Percentiles rank a stretch among this genome's conserved stretches.
phyloP scores from a whole-genome alignment of 768 basidiomycete species.

The Suillus hirtellus region DNA sequence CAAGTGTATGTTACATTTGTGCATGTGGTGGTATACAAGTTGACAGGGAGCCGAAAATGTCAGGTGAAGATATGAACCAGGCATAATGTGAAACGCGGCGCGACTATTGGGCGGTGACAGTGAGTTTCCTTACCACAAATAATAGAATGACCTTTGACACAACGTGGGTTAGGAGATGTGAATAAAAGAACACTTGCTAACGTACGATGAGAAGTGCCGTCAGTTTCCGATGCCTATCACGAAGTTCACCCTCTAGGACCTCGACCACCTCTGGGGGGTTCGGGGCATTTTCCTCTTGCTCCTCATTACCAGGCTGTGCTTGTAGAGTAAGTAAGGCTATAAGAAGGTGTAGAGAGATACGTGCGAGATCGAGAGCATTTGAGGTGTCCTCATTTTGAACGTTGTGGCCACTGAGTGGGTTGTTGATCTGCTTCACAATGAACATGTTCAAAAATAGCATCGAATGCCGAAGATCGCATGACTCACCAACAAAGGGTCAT shows the following conservation, averaged over 20 bases:
- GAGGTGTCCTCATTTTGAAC: not conserved
- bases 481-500: not conserved
- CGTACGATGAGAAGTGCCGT: constrained; percentile 3
- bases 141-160: not conserved
- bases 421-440: not conserved
- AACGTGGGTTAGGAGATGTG: not conserved
- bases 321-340: not conserved
- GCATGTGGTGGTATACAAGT: not conserved
- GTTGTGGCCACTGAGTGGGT: not conserved
- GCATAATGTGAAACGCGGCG: not conserved
- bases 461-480: not conserved
- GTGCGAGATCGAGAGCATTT: not conserved
- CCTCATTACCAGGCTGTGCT: not conserved
- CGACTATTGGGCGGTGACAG: not conserved
- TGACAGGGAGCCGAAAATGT: not conserved
- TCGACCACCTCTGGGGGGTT: not conserved
- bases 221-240: not conserved
- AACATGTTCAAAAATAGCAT: not conserved
- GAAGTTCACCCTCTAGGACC: not conserved
- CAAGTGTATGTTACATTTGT: not conserved
- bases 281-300: not conserved
- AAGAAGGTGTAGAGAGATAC: not conserved
- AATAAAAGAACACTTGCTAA: not conserved
- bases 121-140: not conserved
- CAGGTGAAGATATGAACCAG: not conserved